Percentiles rank a stretch among this genome's conserved stretches.
These are phyloP conservation scores for Macrophomina pseudophaseolina DNA, from an alignment of 2,329 filamentous ascomycete species.

Conservation along the genomic window DNA sequence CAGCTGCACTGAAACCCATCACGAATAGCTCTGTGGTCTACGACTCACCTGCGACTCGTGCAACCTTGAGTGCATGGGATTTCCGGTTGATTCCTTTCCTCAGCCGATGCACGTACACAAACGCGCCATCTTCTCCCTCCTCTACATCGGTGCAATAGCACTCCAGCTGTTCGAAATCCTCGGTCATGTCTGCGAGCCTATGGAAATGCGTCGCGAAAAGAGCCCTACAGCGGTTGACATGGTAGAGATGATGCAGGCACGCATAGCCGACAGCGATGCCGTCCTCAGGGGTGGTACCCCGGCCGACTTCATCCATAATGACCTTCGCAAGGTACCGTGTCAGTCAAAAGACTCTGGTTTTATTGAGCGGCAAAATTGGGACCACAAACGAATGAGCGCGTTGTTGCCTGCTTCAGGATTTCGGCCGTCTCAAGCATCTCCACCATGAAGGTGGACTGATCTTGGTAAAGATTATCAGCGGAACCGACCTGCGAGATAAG, in stretches of 20 bases:
- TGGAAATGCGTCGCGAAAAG: slow-evolving; percentile 98
- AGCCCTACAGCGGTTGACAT: slow-evolving; percentile 76
- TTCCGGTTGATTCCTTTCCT: slow-evolving; percentile 80
- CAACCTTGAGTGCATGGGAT: slow-evolving; percentile 96
- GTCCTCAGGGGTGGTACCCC: slow-evolving; percentile 92
- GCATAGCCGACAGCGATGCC: slow-evolving; percentile 90
- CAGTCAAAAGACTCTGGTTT: not conserved
- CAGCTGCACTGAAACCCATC: slow-evolving; percentile 7
- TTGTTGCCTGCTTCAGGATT: slow-evolving; percentile 84
- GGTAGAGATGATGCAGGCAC: slow-evolving; percentile 80
- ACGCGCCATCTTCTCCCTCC: slow-evolving; percentile 67
- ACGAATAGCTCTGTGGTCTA: not conserved
- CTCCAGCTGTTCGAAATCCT: slow-evolving; percentile 63
- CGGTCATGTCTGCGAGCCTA: slow-evolving; percentile 76
- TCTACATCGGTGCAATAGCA: slow-evolving; percentile 89
- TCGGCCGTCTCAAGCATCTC: slow-evolving; percentile 97
- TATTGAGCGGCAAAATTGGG: not conserved
- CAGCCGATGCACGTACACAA: slow-evolving; percentile 85
- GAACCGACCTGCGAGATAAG: slow-evolving; percentile 67
- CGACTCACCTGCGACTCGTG: slow-evolving; percentile 71
- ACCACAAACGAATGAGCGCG: slow-evolving; percentile 72
- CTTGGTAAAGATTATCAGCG: slow-evolving; percentile 90
- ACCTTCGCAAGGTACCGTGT: slow-evolving; percentile 33
- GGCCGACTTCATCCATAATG: slow-evolving; percentile 97
- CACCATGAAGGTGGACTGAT: slow-evolving; percentile 99